Evolutionary conservation across 108 stramenopile genomes (phyloP).

Genomic region (Pseudonitzschia multiseries): DNA sequence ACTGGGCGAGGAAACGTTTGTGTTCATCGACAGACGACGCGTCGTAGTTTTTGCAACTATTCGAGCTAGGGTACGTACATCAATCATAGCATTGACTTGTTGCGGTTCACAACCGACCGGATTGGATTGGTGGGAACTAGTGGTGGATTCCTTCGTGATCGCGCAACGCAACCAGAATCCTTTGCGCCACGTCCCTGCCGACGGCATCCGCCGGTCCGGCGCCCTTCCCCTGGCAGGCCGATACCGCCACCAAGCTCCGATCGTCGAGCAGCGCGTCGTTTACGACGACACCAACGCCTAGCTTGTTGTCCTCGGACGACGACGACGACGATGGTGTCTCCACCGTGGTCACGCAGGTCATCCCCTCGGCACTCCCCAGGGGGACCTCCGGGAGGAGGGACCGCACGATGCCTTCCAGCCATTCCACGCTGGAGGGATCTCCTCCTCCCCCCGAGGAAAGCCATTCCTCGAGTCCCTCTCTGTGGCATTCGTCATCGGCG

Average conservation of each 20-base stretch:
- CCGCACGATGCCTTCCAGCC: not conserved
- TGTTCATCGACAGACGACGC: too few species aligned
- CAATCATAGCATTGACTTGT: too few species aligned
- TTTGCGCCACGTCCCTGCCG: not conserved
- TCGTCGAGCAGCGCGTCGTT: not conserved
- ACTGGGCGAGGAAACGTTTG: too few species aligned
- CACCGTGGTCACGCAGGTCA: not conserved
- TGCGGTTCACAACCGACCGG: too few species aligned
- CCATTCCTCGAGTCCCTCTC: not conserved
- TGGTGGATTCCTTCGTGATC: too few species aligned
- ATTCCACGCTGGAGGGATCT: not conserved
- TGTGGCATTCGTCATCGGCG: not conserved
- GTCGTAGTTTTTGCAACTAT: too few species aligned
- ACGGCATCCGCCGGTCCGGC: slow-evolving; percentile 7
- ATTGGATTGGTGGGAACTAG: too few species aligned
- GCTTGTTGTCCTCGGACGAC: too few species aligned
- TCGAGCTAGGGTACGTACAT: too few species aligned
- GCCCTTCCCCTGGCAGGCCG: slow-evolving; percentile 11
- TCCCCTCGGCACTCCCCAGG: not conserved
- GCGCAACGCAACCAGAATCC: too few species aligned
- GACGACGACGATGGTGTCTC: not conserved
- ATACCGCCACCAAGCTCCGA: not conserved
- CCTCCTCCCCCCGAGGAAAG: not conserved
- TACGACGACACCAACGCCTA: not conserved
- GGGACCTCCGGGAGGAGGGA: not conserved